Evolutionary conservation across 78 protist genomes (phyloP).

Genomic region (Bigelowiella natans): DNA sequence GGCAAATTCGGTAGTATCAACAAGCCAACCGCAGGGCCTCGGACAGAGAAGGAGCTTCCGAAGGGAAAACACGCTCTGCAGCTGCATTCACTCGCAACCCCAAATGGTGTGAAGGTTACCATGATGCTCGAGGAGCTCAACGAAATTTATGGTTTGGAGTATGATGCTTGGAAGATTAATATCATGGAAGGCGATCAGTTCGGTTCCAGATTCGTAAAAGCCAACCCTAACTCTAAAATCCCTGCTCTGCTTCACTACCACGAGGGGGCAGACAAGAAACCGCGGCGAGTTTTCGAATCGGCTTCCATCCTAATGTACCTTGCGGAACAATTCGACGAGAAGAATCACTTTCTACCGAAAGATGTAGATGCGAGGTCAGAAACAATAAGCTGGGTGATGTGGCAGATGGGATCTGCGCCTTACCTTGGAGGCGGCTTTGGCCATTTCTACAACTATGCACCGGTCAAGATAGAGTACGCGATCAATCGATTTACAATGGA

Average conservation of each 20-base stretch:
- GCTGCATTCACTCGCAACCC: neutral
- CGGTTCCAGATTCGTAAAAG: conserved; percentile 38
- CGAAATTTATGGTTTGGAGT: conserved; percentile 1
- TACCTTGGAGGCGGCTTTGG: conserved; percentile 43
- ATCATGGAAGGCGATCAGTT: conserved; percentile 29
- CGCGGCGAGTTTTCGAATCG: conserved; percentile 50
- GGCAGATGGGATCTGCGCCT: conserved; percentile 50
- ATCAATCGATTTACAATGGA: conserved; percentile 60
- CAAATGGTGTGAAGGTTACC: conserved; percentile 5
- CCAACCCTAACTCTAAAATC: conserved; percentile 64
- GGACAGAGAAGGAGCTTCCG: neutral
- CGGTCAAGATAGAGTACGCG: conserved; percentile 37
- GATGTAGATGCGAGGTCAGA: conserved; percentile 33
- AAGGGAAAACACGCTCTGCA: neutral
- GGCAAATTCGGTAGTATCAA: neutral
- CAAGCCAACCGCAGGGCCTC: conserved; percentile 14
- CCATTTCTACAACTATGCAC: conserved; percentile 56
- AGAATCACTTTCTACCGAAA: conserved; percentile 28
- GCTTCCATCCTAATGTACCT: conserved; percentile 63
- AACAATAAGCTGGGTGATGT: conserved; percentile 49
- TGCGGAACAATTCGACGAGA: conserved; percentile 44
- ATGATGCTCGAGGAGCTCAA: conserved; percentile 8
- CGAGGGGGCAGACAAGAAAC: conserved; percentile 3
- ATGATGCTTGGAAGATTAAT: neutral
- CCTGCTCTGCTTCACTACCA: conserved; percentile 54